Base-by-base conservation (phyloP, 1,284 basidiomycete species). In the Trichosporon sp. region DNA sequence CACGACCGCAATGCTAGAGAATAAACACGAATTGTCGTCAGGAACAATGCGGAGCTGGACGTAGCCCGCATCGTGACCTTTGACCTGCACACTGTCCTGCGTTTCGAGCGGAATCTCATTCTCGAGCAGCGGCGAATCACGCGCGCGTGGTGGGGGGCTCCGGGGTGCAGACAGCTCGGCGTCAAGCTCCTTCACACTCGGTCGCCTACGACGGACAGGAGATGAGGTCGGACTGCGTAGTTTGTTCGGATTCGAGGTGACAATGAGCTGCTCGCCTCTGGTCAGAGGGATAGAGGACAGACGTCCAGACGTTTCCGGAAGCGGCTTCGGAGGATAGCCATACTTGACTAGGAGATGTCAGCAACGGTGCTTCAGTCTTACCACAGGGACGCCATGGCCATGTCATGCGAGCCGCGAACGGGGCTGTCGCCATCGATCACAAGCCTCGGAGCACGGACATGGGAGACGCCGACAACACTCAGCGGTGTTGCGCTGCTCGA, bases 1-100 rank as follows among this genome's bases (percentile, higher is more conserved):
- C 4, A 95, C 83, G 46, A 95, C 82, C 4, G 89, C 90, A 34
- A 92, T 82, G 2, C 92, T 88, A 4, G 89, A 89, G 81, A 96
- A 97, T 36, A 97, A 82, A 78, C 94, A 97, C 3, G 91, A 91
- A 71, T 95, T 96, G 79, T 95, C 92, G 73, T 95, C 92, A 13
- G 92, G 92, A 9, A 95, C 91, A 61, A 92, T 83, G 86, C 92
- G 67, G n/a, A 78, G 69, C 52, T 70, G 65, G 19, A 75, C 66
- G 36, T 56, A 75, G 9, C 75, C 78, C 1, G 86, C 86, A 58
- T 78, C 75, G 56, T 84, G 83, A 40, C 80, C 75, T 31, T 77
- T 79, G 34, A 78, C 37, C 31, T 69, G 60, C 7, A 78, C 70
- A 29, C 69, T 70, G 14, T 76, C 69, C 21, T 59, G 32, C 57